Percentiles rank a stretch among this genome's conserved stretches.
Conservation (phyloP, 805 yeast genomes). For the Lachancea lanzarotensis region DNA sequence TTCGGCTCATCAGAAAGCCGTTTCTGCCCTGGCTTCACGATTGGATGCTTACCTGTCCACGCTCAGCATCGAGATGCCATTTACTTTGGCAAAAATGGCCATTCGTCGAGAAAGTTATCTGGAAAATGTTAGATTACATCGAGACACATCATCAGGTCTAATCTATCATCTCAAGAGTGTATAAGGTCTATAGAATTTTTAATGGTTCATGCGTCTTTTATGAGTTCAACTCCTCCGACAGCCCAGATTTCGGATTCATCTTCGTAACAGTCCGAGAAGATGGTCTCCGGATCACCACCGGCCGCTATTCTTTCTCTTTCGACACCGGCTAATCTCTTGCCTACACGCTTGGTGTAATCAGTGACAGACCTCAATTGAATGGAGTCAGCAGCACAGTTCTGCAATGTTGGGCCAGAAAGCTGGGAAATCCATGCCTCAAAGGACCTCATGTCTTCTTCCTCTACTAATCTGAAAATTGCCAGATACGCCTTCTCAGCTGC, state of each 20-base stretch:
- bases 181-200: neutral
- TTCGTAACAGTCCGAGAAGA: constrained; percentile 78
- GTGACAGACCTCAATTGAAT: constrained; percentile 67
- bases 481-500: constrained; percentile 91
- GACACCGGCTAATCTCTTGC: constrained; percentile 72
- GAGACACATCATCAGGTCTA: constrained; percentile 6
- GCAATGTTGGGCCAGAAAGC: constrained; percentile 33
- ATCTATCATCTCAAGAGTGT: neutral
- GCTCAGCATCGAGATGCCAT: constrained; percentile 13
- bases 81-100: constrained; percentile 29
- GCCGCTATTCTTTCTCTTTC: constrained; percentile 84
- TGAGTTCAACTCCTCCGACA: constrained; percentile 60
- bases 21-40: constrained; percentile 5
- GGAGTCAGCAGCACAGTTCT: constrained; percentile 41
- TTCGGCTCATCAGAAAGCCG: constrained; percentile 10
- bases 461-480: constrained; percentile 63
- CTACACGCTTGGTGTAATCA: constrained; percentile 89
- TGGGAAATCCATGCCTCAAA: constrained; percentile 62
- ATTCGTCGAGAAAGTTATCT: constrained; percentile 16
- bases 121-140: constrained; percentile 21
- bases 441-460: constrained; percentile 46
- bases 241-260: constrained; percentile 88
- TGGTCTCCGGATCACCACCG: constrained; percentile 84
- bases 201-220: constrained; percentile 1
- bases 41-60: constrained; percentile 18